phyloP scores from a whole-genome alignment of 371 early-diverging fungal species.

The Nosema muscidifuracis region DNA sequence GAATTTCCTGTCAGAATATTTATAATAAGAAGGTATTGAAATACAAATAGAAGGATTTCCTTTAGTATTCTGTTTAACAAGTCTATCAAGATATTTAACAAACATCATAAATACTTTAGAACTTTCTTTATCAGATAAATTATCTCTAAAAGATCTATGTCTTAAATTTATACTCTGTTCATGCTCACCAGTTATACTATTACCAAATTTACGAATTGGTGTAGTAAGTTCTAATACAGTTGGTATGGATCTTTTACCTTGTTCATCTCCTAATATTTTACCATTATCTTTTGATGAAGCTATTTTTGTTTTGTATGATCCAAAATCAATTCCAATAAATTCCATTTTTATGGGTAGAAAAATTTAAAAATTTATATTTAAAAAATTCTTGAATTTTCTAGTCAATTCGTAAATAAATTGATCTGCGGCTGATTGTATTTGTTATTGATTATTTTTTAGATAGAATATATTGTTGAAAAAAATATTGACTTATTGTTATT shows the following conservation, averaged over 20 bases:
- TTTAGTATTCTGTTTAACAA: conserved; percentile 15
- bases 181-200: conserved; percentile 38
- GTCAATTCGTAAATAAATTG: no score
- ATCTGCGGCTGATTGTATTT: no score
- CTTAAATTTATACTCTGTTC: conserved; percentile 22
- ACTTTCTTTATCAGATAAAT: conserved; percentile 7
- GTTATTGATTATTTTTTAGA: no score
- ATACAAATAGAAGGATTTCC: conserved; percentile 28
- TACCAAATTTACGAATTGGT: conserved; percentile 53
- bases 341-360: conserved; percentile 15
- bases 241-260: conserved; percentile 35
- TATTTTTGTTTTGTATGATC: conserved; percentile 52
- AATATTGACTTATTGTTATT: no score
- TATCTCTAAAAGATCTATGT: conserved; percentile 32
- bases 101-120: conserved; percentile 33
- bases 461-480: no score
- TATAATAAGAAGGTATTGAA: conserved; percentile 49
- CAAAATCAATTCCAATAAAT: conserved; percentile 57
- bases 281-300: conserved; percentile 38
- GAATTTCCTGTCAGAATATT: conserved; percentile 31
- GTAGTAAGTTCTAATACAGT: conserved; percentile 46
- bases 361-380: conserved; percentile 4
- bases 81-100: conserved; percentile 46
- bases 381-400: conserved; percentile 30
- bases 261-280: conserved; percentile 44